Evolutionary conservation across 1,139 yeast genomes (phyloP).

Genomic region (Debaryomyces sp.): DNA sequence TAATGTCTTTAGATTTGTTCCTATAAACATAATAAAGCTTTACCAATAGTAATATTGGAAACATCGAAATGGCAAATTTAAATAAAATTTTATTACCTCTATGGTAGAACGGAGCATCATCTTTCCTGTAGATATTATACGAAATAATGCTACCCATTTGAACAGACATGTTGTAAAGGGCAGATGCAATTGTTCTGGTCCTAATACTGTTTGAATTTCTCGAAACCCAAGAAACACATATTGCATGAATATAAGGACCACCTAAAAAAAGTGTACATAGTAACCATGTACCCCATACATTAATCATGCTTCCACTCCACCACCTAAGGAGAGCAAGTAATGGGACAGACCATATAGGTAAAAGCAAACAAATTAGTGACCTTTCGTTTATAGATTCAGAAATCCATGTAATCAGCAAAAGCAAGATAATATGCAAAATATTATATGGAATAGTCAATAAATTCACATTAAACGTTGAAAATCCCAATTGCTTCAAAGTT

Average conservation of each 20-base stretch:
- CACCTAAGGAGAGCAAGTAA: slow-evolving; percentile 45
- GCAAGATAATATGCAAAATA: slow-evolving; percentile 36
- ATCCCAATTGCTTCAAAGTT: slow-evolving; percentile 54
- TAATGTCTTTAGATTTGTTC: background rate
- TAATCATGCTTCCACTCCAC: slow-evolving; percentile 52
- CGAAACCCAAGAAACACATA: slow-evolving; percentile 59
- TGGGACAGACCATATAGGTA: slow-evolving; percentile 44
- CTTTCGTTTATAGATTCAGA: slow-evolving; percentile 43
- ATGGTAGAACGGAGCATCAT: slow-evolving; percentile 57
- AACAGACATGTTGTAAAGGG: slow-evolving; percentile 59
- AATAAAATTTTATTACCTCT: slow-evolving; percentile 47
- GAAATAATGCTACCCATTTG: slow-evolving; percentile 55
- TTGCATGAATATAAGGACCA: slow-evolving; percentile 40
- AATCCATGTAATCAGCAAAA: slow-evolving; percentile 41
- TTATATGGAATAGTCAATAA: slow-evolving; percentile 56
- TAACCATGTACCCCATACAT: slow-evolving; percentile 57
- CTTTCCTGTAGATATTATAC: slow-evolving; percentile 52
- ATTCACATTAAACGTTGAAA: slow-evolving; percentile 56
- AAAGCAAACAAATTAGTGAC: slow-evolving; percentile 31
- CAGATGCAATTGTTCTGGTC: slow-evolving; percentile 58
- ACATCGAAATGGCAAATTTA: slow-evolving; percentile 30
- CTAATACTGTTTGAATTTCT: slow-evolving; percentile 58
- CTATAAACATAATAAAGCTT: slow-evolving; percentile 44
- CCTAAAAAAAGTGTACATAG: slow-evolving; percentile 51
- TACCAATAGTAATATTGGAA: slow-evolving; percentile 15